These are phyloP conservation scores for Pyricularia sp. DNA, from an alignment of 2,329 filamentous ascomycete species.

Conservation along the genomic window DNA sequence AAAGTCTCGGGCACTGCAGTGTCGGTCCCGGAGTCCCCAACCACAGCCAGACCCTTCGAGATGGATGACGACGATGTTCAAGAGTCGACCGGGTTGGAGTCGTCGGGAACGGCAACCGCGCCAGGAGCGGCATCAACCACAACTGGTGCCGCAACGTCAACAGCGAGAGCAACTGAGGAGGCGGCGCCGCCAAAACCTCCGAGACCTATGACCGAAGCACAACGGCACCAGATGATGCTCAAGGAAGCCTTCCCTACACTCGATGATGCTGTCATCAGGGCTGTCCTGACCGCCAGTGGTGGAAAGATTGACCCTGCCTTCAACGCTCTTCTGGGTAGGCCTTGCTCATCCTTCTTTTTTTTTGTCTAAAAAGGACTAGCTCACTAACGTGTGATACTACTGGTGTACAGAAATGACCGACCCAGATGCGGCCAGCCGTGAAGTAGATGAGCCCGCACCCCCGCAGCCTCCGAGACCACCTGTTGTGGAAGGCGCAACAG, in stretches of 20 bases:
- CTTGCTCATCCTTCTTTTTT: neutral
- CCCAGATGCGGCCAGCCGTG: constrained; percentile 49
- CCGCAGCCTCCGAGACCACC: constrained; percentile 68
- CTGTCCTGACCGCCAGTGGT: constrained; percentile 73
- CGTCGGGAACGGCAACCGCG: constrained; percentile 14
- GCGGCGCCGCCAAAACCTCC: constrained; percentile 68
- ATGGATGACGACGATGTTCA: constrained; percentile 59
- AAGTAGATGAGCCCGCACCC: constrained; percentile 46
- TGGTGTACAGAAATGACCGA: constrained; percentile 56
- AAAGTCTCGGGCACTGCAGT: constrained; percentile 10
- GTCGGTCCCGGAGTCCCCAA: constrained; percentile 48
- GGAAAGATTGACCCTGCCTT: constrained; percentile 89
- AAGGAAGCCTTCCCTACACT: constrained; percentile 89
- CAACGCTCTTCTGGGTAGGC: constrained; percentile 72
- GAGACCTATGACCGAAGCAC: constrained; percentile 64
- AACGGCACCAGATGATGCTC: constrained; percentile 77
- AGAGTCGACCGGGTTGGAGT: constrained; percentile 35
- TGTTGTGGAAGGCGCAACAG: constrained; percentile 29
- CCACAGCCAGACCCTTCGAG: constrained; percentile 50
- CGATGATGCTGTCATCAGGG: constrained; percentile 69
- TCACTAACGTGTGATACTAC: neutral
- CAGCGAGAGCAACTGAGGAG: constrained; percentile 22
- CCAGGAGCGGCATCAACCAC: constrained; percentile 13
- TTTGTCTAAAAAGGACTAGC: neutral
- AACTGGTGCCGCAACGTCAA: constrained; percentile 9